These are phyloP conservation scores for Dunaliella primolecta DNA, from an alignment of 139 green algal genomes.

Conservation along the genomic window DNA sequence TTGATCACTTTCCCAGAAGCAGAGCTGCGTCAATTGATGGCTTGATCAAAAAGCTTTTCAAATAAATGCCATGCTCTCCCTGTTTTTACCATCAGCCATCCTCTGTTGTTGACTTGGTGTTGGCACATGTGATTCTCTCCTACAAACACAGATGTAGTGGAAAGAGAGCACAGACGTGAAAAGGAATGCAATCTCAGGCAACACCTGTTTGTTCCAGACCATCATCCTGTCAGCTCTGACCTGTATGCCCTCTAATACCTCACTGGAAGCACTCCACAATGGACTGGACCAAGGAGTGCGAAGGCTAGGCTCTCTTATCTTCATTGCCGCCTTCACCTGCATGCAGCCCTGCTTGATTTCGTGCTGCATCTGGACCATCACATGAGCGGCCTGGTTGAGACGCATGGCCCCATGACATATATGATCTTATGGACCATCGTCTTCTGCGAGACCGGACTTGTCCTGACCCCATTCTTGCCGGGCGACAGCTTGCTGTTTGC, in stretches of 20 bases:
- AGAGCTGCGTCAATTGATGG: too few relatives aligned
- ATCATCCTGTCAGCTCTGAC: too few relatives aligned
- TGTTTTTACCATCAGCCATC: neutral
- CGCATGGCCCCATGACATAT: slow-evolving; percentile 72
- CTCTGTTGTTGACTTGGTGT: too few relatives aligned
- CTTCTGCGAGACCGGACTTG: slow-evolving; percentile 72
- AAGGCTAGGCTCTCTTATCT: too few relatives aligned
- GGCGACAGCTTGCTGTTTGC: slow-evolving; percentile 91
- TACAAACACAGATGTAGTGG: too few relatives aligned
- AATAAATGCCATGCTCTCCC: neutral
- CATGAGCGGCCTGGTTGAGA: slow-evolving; percentile 61
- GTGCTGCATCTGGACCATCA: slow-evolving; percentile 87
- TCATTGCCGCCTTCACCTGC: neutral
- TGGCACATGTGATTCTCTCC: too few relatives aligned
- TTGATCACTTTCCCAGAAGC: neutral
- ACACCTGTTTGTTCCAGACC: neutral
- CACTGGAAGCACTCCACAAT: neutral
- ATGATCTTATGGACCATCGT: slow-evolving; percentile 71
- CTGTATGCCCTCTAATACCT: neutral
- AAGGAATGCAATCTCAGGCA: neutral
- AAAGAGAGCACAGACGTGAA: neutral
- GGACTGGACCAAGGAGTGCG: neutral
- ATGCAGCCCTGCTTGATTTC: slow-evolving; percentile 50
- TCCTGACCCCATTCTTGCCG: slow-evolving; percentile 88
- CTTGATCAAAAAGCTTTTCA: neutral